Evolutionary conservation across 2,329 filamentous ascomycete genomes (phyloP).

Genomic region (Aspergillus tamarii): DNA sequence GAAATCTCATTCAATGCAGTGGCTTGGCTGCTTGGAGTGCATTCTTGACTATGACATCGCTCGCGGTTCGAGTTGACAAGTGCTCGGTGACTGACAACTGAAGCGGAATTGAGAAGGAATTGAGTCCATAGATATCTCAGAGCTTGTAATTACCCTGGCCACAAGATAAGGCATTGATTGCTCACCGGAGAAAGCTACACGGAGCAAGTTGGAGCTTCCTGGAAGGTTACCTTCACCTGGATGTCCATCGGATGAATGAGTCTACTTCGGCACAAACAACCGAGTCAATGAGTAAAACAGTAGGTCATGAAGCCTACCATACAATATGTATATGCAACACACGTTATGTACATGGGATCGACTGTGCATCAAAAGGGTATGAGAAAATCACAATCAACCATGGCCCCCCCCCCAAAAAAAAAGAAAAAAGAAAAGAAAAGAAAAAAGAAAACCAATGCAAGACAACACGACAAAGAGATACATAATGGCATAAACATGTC

Average conservation of each 20-base stretch:
- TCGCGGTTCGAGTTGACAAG: too few relatives aligned
- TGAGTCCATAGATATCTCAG: not conserved
- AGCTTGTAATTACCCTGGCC: not conserved
- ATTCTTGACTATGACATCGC: too few relatives aligned
- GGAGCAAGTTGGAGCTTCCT: not conserved
- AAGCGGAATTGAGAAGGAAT: too few relatives aligned
- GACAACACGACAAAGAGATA: constrained; percentile 26
- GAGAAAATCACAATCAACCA: constrained; percentile 21
- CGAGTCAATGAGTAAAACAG: not conserved
- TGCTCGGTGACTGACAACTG: too few relatives aligned
- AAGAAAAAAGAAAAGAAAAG: not conserved
- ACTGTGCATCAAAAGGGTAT: constrained; percentile 26
- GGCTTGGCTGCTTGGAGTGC: too few relatives aligned
- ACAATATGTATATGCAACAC: constrained; percentile 31
- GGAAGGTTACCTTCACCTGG: not conserved
- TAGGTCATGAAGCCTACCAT: constrained; percentile 13
- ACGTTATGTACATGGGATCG: constrained; percentile 37
- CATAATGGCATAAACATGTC: constrained; percentile 34
- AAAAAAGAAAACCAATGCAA: constrained; percentile 16
- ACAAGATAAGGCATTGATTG: not conserved
- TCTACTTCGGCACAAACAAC: not conserved
- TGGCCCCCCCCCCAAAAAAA: constrained; percentile 10
- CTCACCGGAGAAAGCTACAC: not conserved
- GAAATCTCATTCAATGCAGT: too few relatives aligned
- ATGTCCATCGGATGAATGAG: not conserved